Percentiles rank a stretch among this genome's conserved stretches.
phyloP scores from a whole-genome alignment of 2,329 filamentous ascomycete species.

The Aspergillus fumigatiaffinis region DNA sequence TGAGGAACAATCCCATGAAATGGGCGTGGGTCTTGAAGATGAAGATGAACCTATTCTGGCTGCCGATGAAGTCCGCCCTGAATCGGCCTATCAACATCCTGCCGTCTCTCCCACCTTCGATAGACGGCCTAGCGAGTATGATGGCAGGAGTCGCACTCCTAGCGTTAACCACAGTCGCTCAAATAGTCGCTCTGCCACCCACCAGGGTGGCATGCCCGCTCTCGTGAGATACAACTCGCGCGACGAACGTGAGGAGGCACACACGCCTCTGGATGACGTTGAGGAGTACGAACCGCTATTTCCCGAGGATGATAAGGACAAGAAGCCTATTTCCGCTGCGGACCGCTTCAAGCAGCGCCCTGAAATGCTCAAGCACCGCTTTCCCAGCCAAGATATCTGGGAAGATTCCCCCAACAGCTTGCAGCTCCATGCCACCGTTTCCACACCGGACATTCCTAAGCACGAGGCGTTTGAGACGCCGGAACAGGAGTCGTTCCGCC shows the following conservation, averaged over 20 bases:
- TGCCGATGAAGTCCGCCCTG: slow-evolving; percentile 74
- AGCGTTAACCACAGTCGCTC: slow-evolving; percentile 60
- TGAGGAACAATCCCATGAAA: slow-evolving; percentile 45
- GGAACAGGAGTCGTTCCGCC: slow-evolving; percentile 47
- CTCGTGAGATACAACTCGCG: slow-evolving; percentile 53
- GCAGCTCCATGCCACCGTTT: slow-evolving; percentile 73
- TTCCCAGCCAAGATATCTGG: slow-evolving; percentile 96
- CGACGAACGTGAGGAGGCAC: slow-evolving; percentile 48
- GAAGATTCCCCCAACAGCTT: slow-evolving; percentile 89
- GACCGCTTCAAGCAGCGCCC: slow-evolving; percentile 55
- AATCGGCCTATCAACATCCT: slow-evolving; percentile 66
- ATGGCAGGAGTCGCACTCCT: slow-evolving; percentile 49
- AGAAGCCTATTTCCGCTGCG: slow-evolving; percentile 49
- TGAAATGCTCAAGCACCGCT: slow-evolving; percentile 60
- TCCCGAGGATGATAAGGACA: slow-evolving; percentile 66
- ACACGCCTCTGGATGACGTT: slow-evolving; percentile 77
- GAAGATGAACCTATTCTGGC: slow-evolving; percentile 79
- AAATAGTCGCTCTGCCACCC: slow-evolving; percentile 60
- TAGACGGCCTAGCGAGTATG: slow-evolving; percentile 55
- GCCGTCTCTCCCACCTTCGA: slow-evolving; percentile 74
- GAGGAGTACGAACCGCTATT: slow-evolving; percentile 96
- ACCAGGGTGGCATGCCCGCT: slow-evolving; percentile 55
- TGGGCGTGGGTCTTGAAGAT: slow-evolving; percentile 50
- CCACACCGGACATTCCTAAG: slow-evolving; percentile 66
- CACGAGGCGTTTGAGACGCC: slow-evolving; percentile 41